Base-by-base conservation (phyloP, 352 stramenopile species). In the Phytophthora pisi region DNA sequence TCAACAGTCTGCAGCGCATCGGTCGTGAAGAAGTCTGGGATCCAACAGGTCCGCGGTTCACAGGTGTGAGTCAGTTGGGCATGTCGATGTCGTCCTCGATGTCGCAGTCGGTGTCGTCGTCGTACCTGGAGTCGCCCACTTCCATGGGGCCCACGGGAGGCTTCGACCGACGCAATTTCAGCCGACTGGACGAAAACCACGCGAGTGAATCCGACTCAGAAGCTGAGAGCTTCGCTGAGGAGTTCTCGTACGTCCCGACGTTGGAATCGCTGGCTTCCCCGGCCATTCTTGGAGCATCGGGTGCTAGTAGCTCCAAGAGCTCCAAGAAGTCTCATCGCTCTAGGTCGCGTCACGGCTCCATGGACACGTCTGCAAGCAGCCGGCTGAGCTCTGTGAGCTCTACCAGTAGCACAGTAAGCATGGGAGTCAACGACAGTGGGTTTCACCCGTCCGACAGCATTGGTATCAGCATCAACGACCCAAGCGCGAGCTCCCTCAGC, bases 1-100 rank as follows among this genome's bases (percentile, higher is more conserved):
- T 96, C 47, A 81, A 74, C 51, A 93, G 72, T 55, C 73, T 95
- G 61, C 85, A 95, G 70, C 81, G 84, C 10, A 91, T 95, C 61
- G 86, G 84, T 9, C 82, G 81, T 5, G 88, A 95, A 57, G 88
- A 95, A 68, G 80, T 87, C 13, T 84, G 85, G 64, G 83, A 92
- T 49, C 88, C 79, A 10, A 86, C 75, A 3, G 79, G 68, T 8
- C 79, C 79, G 53, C 79, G 79, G 0, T 88, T 86, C 53, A 88
- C 79, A n/a, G 79, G 79, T 31, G 79, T 86, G 47, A 84, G 74
- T 34, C 77, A 88, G 61, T 67, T 86, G 20, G 81, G 79, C 36
- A 75, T 66, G 23, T 84, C 79, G 15, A 68, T 72, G 40, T 80
- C 78, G 20, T 86, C 77, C 16, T 79, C 75, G 16, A 63, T 78